Evolutionary conservation across 2,329 filamentous ascomycete genomes (phyloP).

Genomic region (Geosmithia putterillii): DNA sequence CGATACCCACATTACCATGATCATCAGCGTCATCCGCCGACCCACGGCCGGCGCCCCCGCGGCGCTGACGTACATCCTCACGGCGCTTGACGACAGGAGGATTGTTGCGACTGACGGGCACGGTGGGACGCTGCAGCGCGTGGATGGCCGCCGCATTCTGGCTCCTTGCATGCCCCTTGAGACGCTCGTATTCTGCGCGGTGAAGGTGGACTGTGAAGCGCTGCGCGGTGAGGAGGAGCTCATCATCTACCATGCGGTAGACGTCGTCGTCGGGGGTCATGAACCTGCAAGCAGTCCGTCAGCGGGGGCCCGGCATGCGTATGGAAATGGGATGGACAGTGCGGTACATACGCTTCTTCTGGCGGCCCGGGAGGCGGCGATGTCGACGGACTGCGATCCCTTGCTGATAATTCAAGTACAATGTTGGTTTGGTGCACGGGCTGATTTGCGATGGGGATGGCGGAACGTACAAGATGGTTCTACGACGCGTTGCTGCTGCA

Average conservation of each 20-base stretch:
- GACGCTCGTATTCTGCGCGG: constrained; percentile 61
- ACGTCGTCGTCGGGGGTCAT: constrained; percentile 62
- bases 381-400: constrained; percentile 28
- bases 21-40: background rate
- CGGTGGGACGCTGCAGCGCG: constrained; percentile 38
- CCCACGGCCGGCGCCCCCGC: constrained; percentile 7
- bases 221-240: constrained; percentile 55
- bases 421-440: background rate
- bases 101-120: constrained; percentile 23
- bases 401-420: constrained; percentile 1
- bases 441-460: background rate
- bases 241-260: constrained; percentile 78
- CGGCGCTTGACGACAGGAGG: constrained; percentile 14
- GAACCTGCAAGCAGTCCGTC: constrained; percentile 22
- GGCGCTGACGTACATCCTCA: no score
- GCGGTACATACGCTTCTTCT: constrained; percentile 26
- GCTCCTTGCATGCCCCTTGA: constrained; percentile 43
- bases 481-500: background rate
- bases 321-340: background rate
- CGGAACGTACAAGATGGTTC: background rate
- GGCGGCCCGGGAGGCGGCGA: constrained; percentile 39
- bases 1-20: constrained; percentile 14
- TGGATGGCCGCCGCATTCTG: constrained; percentile 40
- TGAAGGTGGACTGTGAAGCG: constrained; percentile 65
- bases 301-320: background rate